Evolutionary conservation across 2,329 filamentous ascomycete genomes (phyloP), one percentile per base, ranked within the genome.

Genomic region (Botryotinia convoluta): DNA sequence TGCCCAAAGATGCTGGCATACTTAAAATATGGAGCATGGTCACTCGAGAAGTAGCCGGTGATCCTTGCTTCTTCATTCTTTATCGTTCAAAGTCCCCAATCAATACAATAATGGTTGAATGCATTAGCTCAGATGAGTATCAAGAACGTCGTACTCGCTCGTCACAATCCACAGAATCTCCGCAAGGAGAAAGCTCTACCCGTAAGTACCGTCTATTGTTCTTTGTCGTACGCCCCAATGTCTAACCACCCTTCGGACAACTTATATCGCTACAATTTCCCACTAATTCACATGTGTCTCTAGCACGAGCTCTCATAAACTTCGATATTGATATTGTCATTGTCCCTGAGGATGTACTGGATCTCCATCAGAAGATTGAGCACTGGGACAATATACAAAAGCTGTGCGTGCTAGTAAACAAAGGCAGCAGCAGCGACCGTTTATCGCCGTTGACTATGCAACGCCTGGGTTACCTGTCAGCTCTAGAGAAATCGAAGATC

Each of bases 241-340:
- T 57, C 51, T 29, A 39, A 16, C 45, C 8, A 29, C 22, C 20
- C 14, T 29, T 54, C 14, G 18, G 12, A 32, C 16, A 29, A 22
- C 29, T 45, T 32, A 45, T 44, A 42, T 18, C 16, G n/a, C n/a
- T 22, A 4, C n/a, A 32, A 12, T 12, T 18, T 37, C 18, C 26
- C 61, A 63, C 42, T 51, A 26, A 57, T 14, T 20, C 42, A 9
- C 14, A 26, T 35, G n/a, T 37, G 10, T 29, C 18, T n/a, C 14
- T 3, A 42, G 59, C n/a, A 45, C 7, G 5, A 54, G 60, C 37
- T 35, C n/a, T 29, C 10, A 6, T 44, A 3, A 18, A 65, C n/a
- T 71, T 71, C n/a, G 18, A 64, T 32, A 26, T 71, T n/a, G 69
- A 71, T 57, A 20, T 35, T 8, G 10, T 71, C 16, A 22, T 64